Evolutionary conservation across 2,329 filamentous ascomycete species (phyloP).

Genomic region (Botrytis fragariae): DNA sequence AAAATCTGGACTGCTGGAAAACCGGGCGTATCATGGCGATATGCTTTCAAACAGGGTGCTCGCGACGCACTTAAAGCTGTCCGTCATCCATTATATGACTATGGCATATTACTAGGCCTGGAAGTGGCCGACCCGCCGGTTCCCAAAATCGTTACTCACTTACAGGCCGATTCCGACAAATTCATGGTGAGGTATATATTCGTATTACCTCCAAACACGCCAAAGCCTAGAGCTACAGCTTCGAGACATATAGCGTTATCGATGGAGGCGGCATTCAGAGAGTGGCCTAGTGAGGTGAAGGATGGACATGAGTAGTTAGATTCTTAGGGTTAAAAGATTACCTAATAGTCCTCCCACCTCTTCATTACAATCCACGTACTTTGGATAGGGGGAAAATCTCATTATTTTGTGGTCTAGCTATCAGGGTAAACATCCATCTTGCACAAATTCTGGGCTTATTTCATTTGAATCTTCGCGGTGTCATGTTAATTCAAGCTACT

Average conservation of each 20-base stretch:
- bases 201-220: background rate
- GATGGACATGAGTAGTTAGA: background rate
- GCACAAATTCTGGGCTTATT: background rate
- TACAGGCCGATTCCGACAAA: background rate
- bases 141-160: background rate
- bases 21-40: no score
- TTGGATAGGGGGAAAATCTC: background rate
- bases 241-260: background rate
- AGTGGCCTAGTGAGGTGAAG: background rate
- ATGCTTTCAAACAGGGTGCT: background rate
- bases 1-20: background rate
- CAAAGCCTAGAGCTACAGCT: background rate
- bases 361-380: background rate
- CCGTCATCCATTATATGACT: background rate
- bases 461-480: background rate
- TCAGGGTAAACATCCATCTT: background rate
- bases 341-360: background rate
- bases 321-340: background rate
- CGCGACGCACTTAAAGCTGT: background rate
- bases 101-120: constrained; percentile 2
- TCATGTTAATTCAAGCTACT: background rate
- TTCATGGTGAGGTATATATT: background rate
- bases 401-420: background rate
- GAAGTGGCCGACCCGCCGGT: background rate
- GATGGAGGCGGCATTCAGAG: background rate